Conservation (phyloP, 1,284 basidiomycete species). For the Ganoderma sinense region DNA sequence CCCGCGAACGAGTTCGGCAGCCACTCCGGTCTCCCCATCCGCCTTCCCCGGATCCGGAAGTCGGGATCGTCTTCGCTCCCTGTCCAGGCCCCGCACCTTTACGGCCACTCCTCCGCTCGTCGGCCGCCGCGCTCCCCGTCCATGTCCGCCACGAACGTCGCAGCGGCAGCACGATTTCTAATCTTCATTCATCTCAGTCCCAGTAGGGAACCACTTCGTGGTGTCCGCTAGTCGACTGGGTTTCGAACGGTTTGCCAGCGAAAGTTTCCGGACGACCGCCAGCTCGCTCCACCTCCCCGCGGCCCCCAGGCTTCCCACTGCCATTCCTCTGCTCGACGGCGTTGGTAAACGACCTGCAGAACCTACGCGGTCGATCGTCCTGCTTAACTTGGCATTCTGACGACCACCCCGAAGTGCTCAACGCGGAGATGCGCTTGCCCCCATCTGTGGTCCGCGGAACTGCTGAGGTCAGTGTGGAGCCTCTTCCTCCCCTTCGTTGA, state of each 20-base stretch:
- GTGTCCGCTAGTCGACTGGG: not conserved
- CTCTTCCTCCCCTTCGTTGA: not conserved
- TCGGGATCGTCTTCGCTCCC: not conserved
- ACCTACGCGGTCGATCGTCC: not conserved
- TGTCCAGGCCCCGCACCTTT: not conserved
- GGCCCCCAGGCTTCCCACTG: not conserved
- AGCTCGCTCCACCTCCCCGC: not conserved
- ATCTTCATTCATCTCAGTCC: not conserved
- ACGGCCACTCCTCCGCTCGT: not conserved
- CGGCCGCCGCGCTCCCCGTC: not conserved
- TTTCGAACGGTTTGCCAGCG: not conserved
- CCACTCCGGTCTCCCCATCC: not conserved
- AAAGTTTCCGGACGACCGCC: not conserved
- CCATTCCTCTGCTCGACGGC: not conserved
- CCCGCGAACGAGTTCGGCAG: not conserved
- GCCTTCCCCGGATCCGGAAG: not conserved
- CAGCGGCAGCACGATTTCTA: not conserved
- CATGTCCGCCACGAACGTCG: not conserved
- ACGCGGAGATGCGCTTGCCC: not conserved
- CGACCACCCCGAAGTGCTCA: not conserved
- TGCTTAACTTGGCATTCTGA: not conserved
- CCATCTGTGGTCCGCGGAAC: not conserved
- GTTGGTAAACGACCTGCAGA: not conserved
- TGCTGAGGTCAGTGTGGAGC: not conserved
- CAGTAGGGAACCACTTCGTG: not conserved